phyloP scores from a whole-genome alignment of 2,329 filamentous ascomycete genomes.

The Colletotrichum plurivorum region DNA sequence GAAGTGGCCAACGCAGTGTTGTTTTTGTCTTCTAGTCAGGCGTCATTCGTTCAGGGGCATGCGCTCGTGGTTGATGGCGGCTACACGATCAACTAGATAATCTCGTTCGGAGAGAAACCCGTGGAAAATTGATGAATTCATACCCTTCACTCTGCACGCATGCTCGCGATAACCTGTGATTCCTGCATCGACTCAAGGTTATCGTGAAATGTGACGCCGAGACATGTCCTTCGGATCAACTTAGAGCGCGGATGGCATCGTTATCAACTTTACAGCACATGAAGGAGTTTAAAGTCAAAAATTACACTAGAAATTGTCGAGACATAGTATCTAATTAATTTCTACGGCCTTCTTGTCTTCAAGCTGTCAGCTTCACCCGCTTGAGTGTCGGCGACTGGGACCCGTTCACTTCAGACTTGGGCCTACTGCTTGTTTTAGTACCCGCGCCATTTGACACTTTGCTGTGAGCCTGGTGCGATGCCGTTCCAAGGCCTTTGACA shows the following conservation, averaged over 20 bases:
- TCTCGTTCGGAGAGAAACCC: too few species aligned
- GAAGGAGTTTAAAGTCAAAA: too few species aligned
- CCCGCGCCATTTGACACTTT: not conserved
- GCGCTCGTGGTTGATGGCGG: conserved; percentile 68
- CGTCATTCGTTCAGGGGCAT: conserved; percentile 67
- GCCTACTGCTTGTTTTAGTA: not conserved
- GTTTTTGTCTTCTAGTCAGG: conserved; percentile 63
- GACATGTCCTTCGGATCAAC: too few species aligned
- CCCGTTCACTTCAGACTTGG: conserved; percentile 12
- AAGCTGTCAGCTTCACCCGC: conserved; percentile 27
- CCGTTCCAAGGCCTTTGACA: not conserved
- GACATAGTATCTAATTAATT: too few species aligned
- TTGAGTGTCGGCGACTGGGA: conserved; percentile 22
- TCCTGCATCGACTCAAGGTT: too few species aligned
- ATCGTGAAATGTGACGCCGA: too few species aligned
- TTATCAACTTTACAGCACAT: too few species aligned
- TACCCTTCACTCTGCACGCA: too few species aligned
- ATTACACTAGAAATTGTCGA: too few species aligned
- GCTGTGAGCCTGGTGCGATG: too few species aligned
- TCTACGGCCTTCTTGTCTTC: not conserved
- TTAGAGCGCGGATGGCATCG: too few species aligned
- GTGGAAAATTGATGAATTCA: not conserved
- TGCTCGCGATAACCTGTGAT: too few species aligned
- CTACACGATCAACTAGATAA: conserved; percentile 60
- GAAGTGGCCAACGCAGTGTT: conserved; percentile 65